Percentiles rank a stretch among this genome's conserved stretches.
phyloP scores from a whole-genome alignment of 1,284 basidiomycete genomes.

The Neolentinus lepideus region DNA sequence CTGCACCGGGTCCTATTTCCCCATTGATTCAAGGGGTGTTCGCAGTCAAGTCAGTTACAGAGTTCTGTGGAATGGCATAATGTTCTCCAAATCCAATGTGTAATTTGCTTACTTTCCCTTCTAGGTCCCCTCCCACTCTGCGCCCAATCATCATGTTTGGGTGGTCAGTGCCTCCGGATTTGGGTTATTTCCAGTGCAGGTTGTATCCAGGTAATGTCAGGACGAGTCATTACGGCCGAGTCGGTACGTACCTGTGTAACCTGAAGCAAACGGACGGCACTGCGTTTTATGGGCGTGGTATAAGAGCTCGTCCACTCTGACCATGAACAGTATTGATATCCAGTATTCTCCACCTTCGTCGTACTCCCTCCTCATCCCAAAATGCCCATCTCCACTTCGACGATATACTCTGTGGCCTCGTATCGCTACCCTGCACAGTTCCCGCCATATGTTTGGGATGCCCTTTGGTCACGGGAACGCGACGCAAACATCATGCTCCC shows the following conservation, averaged over 20 bases:
- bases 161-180: background rate
- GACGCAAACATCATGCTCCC: constrained; percentile 52
- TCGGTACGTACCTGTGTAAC: background rate
- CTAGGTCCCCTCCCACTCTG: too few relatives aligned
- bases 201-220: background rate
- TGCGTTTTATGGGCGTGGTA: background rate
- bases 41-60: too few relatives aligned
- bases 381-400: constrained; percentile 1
- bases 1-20: too few relatives aligned
- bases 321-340: too few relatives aligned
- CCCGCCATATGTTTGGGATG: constrained; percentile 28
- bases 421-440: constrained; percentile 20
- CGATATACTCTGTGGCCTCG: background rate
- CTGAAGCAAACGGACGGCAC: background rate
- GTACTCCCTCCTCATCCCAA: too few relatives aligned
- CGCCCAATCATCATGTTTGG: background rate
- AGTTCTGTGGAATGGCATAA: too few relatives aligned
- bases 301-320: background rate
- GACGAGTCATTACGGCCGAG: background rate
- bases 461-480: constrained; percentile 30
- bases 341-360: too few relatives aligned
- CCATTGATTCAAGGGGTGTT: too few relatives aligned
- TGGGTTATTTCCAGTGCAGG: background rate
- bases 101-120: too few relatives aligned
- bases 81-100: too few relatives aligned